phyloP scores from a whole-genome alignment of 306 rosid species.

The Malus sylvestris region DNA sequence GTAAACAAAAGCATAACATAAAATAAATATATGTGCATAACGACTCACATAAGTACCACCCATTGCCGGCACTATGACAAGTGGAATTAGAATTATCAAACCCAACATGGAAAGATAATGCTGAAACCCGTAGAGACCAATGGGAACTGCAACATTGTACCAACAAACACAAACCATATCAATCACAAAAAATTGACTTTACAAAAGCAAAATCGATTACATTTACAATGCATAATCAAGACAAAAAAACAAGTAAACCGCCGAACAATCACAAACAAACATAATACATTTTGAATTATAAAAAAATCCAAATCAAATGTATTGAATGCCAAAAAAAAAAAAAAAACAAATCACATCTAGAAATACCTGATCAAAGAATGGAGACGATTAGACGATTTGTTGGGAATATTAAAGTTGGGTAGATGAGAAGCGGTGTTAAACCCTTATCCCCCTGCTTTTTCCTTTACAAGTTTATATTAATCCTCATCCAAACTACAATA shows the following conservation, averaged over 20 bases:
- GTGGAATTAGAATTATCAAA: constrained; percentile 83
- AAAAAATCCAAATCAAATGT: background rate
- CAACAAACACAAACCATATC: constrained; percentile 6
- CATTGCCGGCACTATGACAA: constrained; percentile 96
- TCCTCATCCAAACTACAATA: no score
- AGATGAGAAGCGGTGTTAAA: no score
- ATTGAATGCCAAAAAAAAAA: no score
- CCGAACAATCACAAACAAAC: background rate
- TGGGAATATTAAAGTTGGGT: no score
- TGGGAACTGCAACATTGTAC: constrained; percentile 47
- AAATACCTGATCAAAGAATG: no score
- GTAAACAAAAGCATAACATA: background rate
- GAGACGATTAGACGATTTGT: no score
- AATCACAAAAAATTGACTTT: background rate
- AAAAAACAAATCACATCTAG: no score
- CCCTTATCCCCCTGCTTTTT: no score
- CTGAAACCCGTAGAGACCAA: constrained; percentile 84
- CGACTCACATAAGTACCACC: constrained; percentile 88
- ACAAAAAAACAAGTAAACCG: background rate
- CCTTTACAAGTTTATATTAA: no score
- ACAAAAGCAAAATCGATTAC: background rate
- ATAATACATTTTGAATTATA: background rate
- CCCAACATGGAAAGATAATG: constrained; percentile 81
- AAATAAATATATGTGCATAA: background rate
- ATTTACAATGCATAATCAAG: background rate